Percentiles rank a stretch among this genome's conserved stretches.
phyloP scores from a whole-genome alignment of 163 green algal species.

The Scenedesmus sp. region DNA sequence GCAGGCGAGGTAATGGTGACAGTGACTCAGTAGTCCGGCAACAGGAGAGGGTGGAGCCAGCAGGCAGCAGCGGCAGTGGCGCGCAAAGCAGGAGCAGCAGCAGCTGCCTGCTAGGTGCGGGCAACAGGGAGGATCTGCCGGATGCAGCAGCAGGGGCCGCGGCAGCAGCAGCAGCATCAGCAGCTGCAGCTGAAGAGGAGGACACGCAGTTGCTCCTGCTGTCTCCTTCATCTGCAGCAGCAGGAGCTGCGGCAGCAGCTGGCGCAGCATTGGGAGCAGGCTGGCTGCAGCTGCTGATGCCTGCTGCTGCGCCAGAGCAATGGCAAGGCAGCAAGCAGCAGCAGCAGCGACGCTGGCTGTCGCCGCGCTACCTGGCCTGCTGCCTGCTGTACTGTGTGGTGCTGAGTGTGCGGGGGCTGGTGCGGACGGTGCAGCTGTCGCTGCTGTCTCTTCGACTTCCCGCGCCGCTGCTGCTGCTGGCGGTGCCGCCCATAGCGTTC shows the following conservation, averaged over 20 bases:
- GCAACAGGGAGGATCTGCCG: background rate
- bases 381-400: background rate
- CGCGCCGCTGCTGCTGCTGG: background rate
- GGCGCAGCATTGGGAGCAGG: background rate
- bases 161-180: background rate
- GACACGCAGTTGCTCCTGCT: background rate
- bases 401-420: background rate
- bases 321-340: background rate
- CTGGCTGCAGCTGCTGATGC: background rate
- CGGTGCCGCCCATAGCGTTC: background rate
- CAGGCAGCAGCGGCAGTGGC: constrained; percentile 4
- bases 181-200: background rate
- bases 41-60: background rate
- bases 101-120: background rate
- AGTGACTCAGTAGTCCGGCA: background rate
- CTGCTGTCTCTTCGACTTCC: background rate
- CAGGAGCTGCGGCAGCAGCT: background rate
- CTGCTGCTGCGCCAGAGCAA: background rate
- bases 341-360: background rate
- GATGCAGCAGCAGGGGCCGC: background rate
- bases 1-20: background rate
- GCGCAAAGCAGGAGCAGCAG: background rate
- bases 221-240: background rate
- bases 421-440: background rate
- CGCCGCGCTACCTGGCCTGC: background rate